Evolutionary conservation across 2,329 filamentous ascomycete species (phyloP).

Genomic region (Ramularia endophylla): DNA sequence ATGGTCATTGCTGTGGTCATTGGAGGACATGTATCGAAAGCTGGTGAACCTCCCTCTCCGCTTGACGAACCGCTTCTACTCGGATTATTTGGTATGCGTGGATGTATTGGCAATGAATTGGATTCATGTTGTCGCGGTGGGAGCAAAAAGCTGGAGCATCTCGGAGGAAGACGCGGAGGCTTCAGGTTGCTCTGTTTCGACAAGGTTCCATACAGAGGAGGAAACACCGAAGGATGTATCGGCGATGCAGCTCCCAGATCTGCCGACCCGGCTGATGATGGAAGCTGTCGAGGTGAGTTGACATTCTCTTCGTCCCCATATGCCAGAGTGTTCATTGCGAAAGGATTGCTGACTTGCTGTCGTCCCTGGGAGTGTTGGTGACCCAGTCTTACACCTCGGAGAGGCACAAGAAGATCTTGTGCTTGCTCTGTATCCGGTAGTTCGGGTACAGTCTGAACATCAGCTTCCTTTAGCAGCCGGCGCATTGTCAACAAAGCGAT

Average conservation of each 20-base stretch:
- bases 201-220: no score
- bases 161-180: no score
- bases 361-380: background rate
- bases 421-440: constrained; percentile 15
- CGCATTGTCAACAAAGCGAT: constrained; percentile 15
- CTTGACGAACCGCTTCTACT: no score
- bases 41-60: no score
- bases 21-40: no score
- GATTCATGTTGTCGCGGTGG: no score
- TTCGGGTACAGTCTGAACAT: constrained; percentile 15
- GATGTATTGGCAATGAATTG: no score
- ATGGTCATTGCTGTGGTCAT: no score
- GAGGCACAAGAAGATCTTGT: constrained; percentile 14
- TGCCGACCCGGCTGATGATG: constrained; percentile 2
- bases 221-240: constrained; percentile 6
- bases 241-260: constrained; percentile 7
- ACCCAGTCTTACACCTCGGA: constrained; percentile 11
- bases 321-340: constrained; percentile 2
- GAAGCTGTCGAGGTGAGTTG: background rate
- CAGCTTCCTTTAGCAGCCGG: constrained; percentile 16
- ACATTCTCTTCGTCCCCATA: constrained; percentile 3
- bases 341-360: background rate
- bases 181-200: no score
- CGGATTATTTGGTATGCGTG: no score
- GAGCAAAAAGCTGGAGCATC: no score